Conservation (phyloP, 495 filamentous ascomycete genomes). For the Neurospora sp. region DNA sequence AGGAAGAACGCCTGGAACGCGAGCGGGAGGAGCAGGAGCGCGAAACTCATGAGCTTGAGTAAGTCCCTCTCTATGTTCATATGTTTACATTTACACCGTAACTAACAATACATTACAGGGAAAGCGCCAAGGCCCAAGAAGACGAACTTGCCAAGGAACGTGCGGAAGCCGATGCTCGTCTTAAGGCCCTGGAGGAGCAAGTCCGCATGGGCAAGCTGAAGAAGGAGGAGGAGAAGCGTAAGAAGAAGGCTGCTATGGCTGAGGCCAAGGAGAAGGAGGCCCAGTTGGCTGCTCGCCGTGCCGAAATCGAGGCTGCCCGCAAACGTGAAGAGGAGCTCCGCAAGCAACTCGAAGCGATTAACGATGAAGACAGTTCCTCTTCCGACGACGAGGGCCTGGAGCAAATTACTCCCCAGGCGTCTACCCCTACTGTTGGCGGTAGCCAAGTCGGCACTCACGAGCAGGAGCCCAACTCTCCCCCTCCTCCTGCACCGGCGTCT, state of each 20-base stretch:
- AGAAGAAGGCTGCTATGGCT: conserved; percentile 76
- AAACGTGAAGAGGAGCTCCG: conserved; percentile 83
- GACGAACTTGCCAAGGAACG: conserved; percentile 70
- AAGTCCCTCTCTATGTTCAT: conserved; percentile 31
- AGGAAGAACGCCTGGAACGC: conserved; percentile 47
- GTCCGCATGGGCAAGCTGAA: conserved; percentile 92
- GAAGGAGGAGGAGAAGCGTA: conserved; percentile 89
- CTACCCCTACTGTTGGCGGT: conserved; percentile 58
- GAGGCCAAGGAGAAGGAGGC: conserved; percentile 86
- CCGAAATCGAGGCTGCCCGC: conserved; percentile 83
- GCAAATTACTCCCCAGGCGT: conserved; percentile 71
- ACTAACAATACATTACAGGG: conserved; percentile 42
- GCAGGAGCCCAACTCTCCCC: conserved; percentile 34
- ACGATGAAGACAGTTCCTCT: conserved; percentile 65
- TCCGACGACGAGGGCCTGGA: conserved; percentile 84
- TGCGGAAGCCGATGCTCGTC: conserved; percentile 69
- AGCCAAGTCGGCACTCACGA: conserved; percentile 44
- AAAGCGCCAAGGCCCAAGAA: conserved; percentile 65
- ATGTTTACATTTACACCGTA: conserved; percentile 5
- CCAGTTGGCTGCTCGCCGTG: conserved; percentile 72
- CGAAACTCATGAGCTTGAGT: conserved; percentile 74
- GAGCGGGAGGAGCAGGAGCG: conserved; percentile 73
- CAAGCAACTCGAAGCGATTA: conserved; percentile 73
- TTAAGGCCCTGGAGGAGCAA: conserved; percentile 85
- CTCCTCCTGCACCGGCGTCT: conserved; percentile 20